These are phyloP conservation scores for Hymenoscyphus infarciens DNA, from an alignment of 2,329 filamentous ascomycete genomes.

Conservation along the genomic window DNA sequence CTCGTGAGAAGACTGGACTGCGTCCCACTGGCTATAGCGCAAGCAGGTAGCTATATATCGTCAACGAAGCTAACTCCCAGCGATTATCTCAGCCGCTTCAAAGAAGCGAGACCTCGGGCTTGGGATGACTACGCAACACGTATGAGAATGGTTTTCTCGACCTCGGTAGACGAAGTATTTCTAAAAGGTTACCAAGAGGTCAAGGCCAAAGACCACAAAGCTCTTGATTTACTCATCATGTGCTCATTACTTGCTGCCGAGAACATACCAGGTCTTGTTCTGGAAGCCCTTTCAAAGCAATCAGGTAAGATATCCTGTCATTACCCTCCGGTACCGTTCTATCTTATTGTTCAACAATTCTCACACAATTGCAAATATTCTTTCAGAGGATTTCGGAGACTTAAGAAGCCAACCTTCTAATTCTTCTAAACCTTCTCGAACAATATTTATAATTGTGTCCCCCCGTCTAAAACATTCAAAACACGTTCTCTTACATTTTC, in stretches of 20 bases:
- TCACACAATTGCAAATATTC: too few species aligned
- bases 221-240: conserved; percentile 2
- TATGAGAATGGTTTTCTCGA: conserved; percentile 3
- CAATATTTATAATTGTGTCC: too few species aligned
- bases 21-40: neutral
- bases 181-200: neutral
- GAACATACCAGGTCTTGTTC: neutral
- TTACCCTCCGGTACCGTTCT: too few species aligned
- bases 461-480: too few species aligned
- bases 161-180: conserved; percentile 4
- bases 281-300: neutral
- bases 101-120: neutral
- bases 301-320: neutral
- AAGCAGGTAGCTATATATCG: neutral
- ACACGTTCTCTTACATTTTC: too few species aligned
- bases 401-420: too few species aligned
- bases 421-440: too few species aligned
- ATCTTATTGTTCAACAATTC: too few species aligned
- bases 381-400: too few species aligned
- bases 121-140: conserved; percentile 4
- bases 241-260: conserved; percentile 1
- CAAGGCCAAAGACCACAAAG: conserved; percentile 2
- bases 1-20: neutral
- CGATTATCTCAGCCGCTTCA: neutral
- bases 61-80: neutral